Base-by-base conservation (phyloP, 1,284 basidiomycete genomes). In the Neolentinus lepideus region DNA sequence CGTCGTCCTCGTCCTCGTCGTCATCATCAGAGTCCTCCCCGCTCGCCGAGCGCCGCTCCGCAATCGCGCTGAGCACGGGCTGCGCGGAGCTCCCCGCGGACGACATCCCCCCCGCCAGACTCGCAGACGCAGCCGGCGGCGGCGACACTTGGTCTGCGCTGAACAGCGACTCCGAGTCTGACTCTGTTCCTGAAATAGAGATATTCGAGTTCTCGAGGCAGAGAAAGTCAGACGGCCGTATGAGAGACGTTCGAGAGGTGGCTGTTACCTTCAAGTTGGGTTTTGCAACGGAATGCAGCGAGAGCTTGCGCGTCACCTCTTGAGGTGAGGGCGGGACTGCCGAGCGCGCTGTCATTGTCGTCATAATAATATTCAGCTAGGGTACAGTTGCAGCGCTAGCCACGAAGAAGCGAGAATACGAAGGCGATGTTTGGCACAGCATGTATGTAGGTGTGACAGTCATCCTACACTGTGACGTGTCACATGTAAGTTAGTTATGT, bases 261-360 rank as follows among this genome's bases (percentile, higher is more conserved):
- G 51, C 19, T 29, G 52, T 26, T 50, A 70, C 69, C 66, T 69
- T 31, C 29, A 31, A 31, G 29, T 31, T 70, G 55, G 64, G 61
- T 43, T 56, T 80, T 77, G 70, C 76, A 2, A 72, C 75, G 1
- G 84, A 81, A 64, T 88, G 87, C 48, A 92, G 78, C 1, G 91
- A 93, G 21, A 96, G 80, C 66, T 94, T 94, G 59, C 92, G 79
- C 59, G 91, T 83, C 25, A 96, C 83, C 73, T 96, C 93, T 65
- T 91, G 87, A 29, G 85, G 82, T 12, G 91, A 86, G 1, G 92
- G 93, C 10, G 91, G 89, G 24, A 85, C 78, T 53, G 79, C 88
- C 51, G 82, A 73, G 58, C 75, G 75, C 36, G 78, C 69, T 75
- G 79, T 80, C 52, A 54, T 64, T 36, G 9, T 51, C 22, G 50